Base-by-base conservation (phyloP, 352 stramenopile species). In the Globisporangium cystogenes region DNA sequence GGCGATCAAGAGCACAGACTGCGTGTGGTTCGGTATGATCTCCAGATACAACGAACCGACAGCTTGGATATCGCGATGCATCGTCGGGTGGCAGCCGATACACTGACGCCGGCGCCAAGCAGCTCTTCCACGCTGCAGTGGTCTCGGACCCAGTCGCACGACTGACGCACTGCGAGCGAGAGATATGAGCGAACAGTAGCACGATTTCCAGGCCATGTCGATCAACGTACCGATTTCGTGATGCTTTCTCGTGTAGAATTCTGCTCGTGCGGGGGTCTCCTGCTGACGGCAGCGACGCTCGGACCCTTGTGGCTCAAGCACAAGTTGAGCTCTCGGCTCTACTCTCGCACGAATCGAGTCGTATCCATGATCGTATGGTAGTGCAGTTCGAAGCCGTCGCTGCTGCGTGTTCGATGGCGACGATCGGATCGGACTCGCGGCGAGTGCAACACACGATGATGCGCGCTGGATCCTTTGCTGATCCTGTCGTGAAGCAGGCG, bases 61-160 rank as follows among this genome's bases (percentile, higher is more conserved):
- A 90, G 44, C 12, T 82, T 82, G 31, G 65, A 52, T 1, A 45
- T 57, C 12, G 71, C 79, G 6, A 80, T 76, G 5, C 57, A 52
- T n/a, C 68, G 74, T 4, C 70, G 62, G 4, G 76, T 62, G 12
- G 20, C 23, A 5, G 35, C 46, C 48, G 48, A 82, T 14, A 26
- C 48, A 14, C 23, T 42, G 58, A 46, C 50, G 12, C 33, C 33
- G 11, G 14, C 11, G 39, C 21, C 52, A 3, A 69, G 23, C 27
- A 87, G 48, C 20, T 83, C 72, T 26, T 83, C 60, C 7, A 70
- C 48, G 51, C n/a, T 23, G 7, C 78, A 90, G 37, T 85, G 59
- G 20, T 74, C 65, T 37, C 67, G 74, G 6, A 80, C 62, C 67
- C 72, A 90, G 23, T 72, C 51, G 7, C 63, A 56, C 0, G 62